phyloP scores from a whole-genome alignment of 805 yeast genomes.

The Ogataea methanolica region DNA sequence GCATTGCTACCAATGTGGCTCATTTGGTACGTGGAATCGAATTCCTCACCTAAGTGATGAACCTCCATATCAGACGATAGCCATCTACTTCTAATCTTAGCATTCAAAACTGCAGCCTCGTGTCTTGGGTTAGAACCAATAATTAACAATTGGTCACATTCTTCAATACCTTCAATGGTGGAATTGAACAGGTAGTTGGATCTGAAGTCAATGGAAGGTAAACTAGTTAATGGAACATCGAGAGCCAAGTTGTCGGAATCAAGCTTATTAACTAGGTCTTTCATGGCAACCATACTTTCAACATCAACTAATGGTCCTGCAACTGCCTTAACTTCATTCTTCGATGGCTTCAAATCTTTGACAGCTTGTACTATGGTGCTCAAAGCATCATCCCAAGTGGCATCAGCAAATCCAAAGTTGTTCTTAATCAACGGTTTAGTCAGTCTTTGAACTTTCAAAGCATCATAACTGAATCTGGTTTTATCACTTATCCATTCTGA shows the following conservation, averaged over 20 bases:
- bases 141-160: constrained; percentile 74
- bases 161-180: constrained; percentile 71
- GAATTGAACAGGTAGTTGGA: constrained; percentile 80
- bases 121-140: constrained; percentile 86
- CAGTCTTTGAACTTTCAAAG: constrained; percentile 78
- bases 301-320: constrained; percentile 82
- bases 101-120: constrained; percentile 84
- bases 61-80: constrained; percentile 59
- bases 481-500: constrained; percentile 93
- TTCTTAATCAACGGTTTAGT: constrained; percentile 73
- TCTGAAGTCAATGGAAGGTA: constrained; percentile 70
- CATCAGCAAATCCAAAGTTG: constrained; percentile 64
- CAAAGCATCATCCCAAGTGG: constrained; percentile 86
- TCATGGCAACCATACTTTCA: constrained; percentile 76
- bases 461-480: constrained; percentile 81
- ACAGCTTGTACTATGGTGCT: constrained; percentile 62
- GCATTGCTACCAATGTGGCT: constrained; percentile 60
- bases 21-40: constrained; percentile 70
- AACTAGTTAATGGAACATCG: constrained; percentile 56
- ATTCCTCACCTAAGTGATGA: constrained; percentile 68
- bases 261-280: constrained; percentile 69
- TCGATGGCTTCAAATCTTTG: constrained; percentile 50
- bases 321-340: constrained; percentile 72
- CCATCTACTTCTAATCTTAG: constrained; percentile 81
- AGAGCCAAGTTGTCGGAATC: constrained; percentile 79